Percentiles rank a stretch among this genome's conserved stretches.
Conservation (phyloP, 179 eudicot species). For the Silene vulgaris region DNA sequence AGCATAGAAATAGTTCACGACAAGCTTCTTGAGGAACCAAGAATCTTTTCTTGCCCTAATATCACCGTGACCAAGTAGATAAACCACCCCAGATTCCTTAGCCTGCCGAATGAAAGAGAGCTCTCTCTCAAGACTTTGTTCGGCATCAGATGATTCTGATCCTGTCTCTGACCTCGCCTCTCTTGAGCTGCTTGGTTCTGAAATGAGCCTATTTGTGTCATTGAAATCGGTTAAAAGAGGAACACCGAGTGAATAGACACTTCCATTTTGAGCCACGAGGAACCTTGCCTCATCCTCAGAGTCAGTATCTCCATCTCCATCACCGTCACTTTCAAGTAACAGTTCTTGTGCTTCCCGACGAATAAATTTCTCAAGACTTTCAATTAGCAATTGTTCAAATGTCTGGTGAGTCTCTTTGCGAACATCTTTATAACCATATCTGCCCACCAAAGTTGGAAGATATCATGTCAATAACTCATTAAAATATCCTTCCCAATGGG, state of each 20-base stretch:
- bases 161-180: constrained; percentile 33
- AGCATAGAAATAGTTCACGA: constrained; percentile 85
- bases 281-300: constrained; percentile 48
- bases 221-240: constrained; percentile 63
- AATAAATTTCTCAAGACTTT: constrained; percentile 89
- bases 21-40: constrained; percentile 87
- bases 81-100: constrained; percentile 87
- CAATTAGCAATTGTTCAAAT: constrained; percentile 85
- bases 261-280: constrained; percentile 77
- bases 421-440: constrained; percentile 94
- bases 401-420: constrained; percentile 87
- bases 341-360: constrained; percentile 95
- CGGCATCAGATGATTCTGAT: constrained; percentile 47
- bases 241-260: constrained; percentile 66
- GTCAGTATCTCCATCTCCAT: constrained; percentile 57
- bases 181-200: constrained; percentile 53
- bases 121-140: constrained; percentile 86
- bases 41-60: constrained; percentile 93
- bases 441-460: constrained; percentile 29
- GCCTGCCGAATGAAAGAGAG: constrained; percentile 78
- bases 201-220: constrained; percentile 27
- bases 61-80: constrained; percentile 96
- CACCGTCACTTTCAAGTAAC: constrained; percentile 82
- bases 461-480: not conserved
- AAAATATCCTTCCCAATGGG: not conserved